These are phyloP conservation scores for Saccharomyces hybrid DNA, from an alignment of 1,139 yeast genomes.

Conservation along the genomic window DNA sequence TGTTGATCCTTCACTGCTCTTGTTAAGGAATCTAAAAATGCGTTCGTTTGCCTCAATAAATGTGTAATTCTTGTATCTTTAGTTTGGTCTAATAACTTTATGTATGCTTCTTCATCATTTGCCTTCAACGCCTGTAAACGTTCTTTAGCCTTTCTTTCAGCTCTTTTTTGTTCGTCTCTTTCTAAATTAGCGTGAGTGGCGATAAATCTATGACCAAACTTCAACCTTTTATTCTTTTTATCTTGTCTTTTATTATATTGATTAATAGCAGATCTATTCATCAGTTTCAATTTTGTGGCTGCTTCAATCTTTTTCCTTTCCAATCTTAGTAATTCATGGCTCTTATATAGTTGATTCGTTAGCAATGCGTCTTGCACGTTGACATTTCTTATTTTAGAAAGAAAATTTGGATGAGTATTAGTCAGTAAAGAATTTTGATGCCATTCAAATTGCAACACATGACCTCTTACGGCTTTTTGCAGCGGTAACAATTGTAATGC, in stretches of 20 bases:
- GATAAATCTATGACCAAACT: conserved; percentile 37
- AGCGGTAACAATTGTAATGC: conserved; percentile 51
- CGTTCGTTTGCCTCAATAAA: conserved; percentile 66
- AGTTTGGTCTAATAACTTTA: conserved; percentile 71
- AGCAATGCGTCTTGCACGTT: conserved; percentile 44
- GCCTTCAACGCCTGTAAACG: conserved; percentile 81
- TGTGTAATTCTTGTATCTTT: conserved; percentile 81
- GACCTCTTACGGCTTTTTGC: conserved; percentile 62
- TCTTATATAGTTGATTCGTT: conserved; percentile 32
- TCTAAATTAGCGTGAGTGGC: conserved; percentile 48
- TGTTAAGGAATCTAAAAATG: conserved; percentile 67
- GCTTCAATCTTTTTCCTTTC: conserved; percentile 31
- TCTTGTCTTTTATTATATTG: conserved; percentile 31
- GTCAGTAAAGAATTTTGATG: conserved; percentile 60
- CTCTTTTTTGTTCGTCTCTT: conserved; percentile 65
- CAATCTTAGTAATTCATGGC: conserved; percentile 31
- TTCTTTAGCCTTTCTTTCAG: conserved; percentile 72
- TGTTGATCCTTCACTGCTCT: conserved; percentile 74
- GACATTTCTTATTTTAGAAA: conserved; percentile 56
- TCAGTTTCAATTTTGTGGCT: conserved; percentile 28
- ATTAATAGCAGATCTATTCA: conserved; percentile 29
- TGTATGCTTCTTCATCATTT: conserved; percentile 79
- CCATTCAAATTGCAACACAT: conserved; percentile 52
- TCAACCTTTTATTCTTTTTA: conserved; percentile 36
- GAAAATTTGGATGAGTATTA: conserved; percentile 69